Conservation (phyloP, 2,329 filamentous ascomycete genomes). For the Xylaria sp. region DNA sequence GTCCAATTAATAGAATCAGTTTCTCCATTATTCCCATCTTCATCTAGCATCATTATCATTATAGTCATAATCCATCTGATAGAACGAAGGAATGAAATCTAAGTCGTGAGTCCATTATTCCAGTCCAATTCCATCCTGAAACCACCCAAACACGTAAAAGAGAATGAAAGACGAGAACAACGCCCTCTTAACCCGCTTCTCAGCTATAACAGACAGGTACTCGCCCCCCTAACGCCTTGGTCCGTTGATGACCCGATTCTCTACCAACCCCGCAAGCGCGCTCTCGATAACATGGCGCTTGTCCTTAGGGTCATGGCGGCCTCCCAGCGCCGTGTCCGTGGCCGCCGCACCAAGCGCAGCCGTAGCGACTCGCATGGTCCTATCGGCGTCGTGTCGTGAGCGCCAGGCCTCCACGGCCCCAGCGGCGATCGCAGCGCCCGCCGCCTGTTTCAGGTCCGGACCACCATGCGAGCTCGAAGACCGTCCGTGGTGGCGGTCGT, state of each 20-base stretch:
- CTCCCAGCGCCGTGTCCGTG: conserved; percentile 42
- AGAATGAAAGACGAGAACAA: neutral
- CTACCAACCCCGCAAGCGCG: conserved; percentile 43
- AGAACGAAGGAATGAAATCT: neutral
- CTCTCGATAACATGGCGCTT: conserved; percentile 43
- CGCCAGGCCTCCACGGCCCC: conserved; percentile 43
- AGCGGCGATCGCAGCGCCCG: conserved; percentile 43
- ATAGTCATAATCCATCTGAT: neutral
- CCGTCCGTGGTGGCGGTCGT: conserved; percentile 17
- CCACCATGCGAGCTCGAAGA: conserved; percentile 17
- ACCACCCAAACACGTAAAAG: neutral
- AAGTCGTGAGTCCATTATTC: neutral
- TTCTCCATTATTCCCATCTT: neutral
- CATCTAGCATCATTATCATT: neutral
- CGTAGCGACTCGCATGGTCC: conserved; percentile 42
- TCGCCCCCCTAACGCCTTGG: conserved; percentile 10
- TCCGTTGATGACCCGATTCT: conserved; percentile 47
- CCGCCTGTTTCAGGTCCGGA: conserved; percentile 40
- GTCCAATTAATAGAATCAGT: neutral
- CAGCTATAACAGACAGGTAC: neutral
- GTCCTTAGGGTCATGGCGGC: conserved; percentile 28
- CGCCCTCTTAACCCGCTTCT: conserved; percentile 1
- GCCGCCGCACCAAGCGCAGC: conserved; percentile 45
- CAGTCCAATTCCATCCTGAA: neutral
- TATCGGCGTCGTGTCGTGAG: conserved; percentile 39